phyloP scores from a whole-genome alignment of 2,329 filamentous ascomycete species.

The Epichloe festucae region DNA sequence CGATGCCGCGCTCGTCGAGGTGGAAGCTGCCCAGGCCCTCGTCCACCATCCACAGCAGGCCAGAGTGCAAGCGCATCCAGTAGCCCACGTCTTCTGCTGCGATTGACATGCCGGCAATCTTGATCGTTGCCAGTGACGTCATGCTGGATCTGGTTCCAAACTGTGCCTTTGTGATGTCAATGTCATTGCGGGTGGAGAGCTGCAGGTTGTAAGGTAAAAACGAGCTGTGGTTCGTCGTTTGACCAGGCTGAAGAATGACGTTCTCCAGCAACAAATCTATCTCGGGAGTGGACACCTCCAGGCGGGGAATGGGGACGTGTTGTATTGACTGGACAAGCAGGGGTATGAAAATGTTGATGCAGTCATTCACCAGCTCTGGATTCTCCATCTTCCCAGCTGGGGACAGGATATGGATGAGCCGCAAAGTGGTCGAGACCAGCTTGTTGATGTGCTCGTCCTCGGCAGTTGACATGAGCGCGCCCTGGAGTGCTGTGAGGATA shows the following conservation, averaged over 20 bases:
- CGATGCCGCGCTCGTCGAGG: conserved; percentile 76
- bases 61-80: conserved; percentile 69
- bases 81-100: conserved; percentile 82
- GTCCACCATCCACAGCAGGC: conserved; percentile 62
- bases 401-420: conserved; percentile 57
- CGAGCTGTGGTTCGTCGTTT: conserved; percentile 70
- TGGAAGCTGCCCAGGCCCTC: conserved; percentile 76
- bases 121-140: conserved; percentile 62
- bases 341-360: conserved; percentile 69
- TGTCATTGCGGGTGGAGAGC: conserved; percentile 71
- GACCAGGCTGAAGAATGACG: conserved; percentile 76
- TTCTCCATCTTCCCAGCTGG: conserved; percentile 52
- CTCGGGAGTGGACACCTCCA: conserved; percentile 76
- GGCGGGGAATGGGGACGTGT: conserved; percentile 75
- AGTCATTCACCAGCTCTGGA: conserved; percentile 59
- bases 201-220: conserved; percentile 80
- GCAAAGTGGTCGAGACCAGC: conserved; percentile 52
- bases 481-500: conserved; percentile 55
- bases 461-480: conserved; percentile 54
- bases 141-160: conserved; percentile 46
- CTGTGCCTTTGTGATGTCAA: conserved; percentile 70
- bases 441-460: conserved; percentile 61
- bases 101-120: conserved; percentile 69
- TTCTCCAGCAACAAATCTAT: conserved; percentile 84
- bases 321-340: conserved; percentile 65